Evolutionary conservation across 2,329 filamentous ascomycete species (phyloP).

Genomic region (Claviceps monticola): DNA sequence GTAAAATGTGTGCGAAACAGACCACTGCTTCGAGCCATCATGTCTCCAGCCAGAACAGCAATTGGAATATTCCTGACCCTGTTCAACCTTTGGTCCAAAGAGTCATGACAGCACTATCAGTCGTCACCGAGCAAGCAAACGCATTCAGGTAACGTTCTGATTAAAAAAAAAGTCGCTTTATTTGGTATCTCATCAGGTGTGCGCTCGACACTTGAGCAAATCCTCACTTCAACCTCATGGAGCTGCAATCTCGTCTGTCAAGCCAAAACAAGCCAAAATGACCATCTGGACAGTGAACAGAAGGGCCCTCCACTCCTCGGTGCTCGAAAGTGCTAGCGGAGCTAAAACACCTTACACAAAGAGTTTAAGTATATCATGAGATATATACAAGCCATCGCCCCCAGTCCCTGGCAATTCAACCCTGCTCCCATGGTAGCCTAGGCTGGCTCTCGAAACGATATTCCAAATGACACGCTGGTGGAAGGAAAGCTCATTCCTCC

Average conservation of each 20-base stretch:
- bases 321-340: slow-evolving; percentile 52
- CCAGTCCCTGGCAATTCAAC: slow-evolving; percentile 17
- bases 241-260: slow-evolving; percentile 27
- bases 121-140: background rate
- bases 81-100: background rate
- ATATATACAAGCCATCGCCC: slow-evolving; percentile 35
- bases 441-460: slow-evolving; percentile 2
- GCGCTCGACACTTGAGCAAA: slow-evolving; percentile 50
- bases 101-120: background rate
- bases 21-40: too few species aligned
- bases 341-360: slow-evolving; percentile 40
- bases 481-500: slow-evolving; percentile 54
- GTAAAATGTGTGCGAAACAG: too few species aligned
- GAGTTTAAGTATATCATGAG: slow-evolving; percentile 23
- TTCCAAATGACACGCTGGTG: background rate
- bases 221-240: slow-evolving; percentile 62
- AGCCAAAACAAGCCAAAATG: slow-evolving; percentile 8
- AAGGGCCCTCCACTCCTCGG: slow-evolving; percentile 49
- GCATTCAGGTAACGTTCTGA: slow-evolving; percentile 1
- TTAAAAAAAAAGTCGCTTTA: slow-evolving; percentile 8
- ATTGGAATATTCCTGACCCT: too few species aligned
- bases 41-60: too few species aligned
- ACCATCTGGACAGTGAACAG: slow-evolving; percentile 9
- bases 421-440: slow-evolving; percentile 14
- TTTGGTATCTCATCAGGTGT: slow-evolving; percentile 29